These are phyloP conservation scores for Stromatinia cepivora DNA, from an alignment of 2,329 filamentous ascomycete species.

Conservation along the genomic window DNA sequence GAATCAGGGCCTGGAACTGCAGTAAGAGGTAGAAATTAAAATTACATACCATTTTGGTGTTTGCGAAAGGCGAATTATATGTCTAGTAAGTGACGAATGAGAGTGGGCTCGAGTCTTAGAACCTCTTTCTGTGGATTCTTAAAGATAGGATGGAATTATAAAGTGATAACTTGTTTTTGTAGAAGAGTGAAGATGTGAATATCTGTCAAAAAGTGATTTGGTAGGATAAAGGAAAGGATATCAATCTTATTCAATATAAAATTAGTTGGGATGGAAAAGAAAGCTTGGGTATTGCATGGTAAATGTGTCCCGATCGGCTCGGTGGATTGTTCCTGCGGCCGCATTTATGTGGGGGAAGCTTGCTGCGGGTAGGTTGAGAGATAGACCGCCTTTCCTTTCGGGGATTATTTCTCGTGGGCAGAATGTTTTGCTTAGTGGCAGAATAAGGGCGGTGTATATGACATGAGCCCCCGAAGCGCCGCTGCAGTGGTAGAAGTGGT, in stretches of 20 bases:
- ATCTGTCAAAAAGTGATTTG: constrained; percentile 4
- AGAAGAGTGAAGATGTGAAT: neutral
- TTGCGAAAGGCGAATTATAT: neutral
- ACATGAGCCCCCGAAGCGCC: too few relatives aligned
- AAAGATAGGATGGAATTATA: neutral
- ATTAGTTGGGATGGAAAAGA: neutral
- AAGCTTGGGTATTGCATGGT: neutral
- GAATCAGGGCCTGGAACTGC: neutral
- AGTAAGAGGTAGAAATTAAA: neutral
- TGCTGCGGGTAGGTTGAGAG: neutral
- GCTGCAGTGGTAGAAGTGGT: too few relatives aligned
- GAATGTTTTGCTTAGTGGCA: too few relatives aligned
- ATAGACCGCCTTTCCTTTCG: too few relatives aligned
- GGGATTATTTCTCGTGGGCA: too few relatives aligned
- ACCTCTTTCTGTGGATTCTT: neutral
- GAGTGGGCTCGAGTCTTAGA: neutral
- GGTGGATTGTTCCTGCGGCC: neutral
- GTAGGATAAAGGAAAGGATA: neutral
- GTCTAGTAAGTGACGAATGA: neutral
- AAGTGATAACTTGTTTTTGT: neutral
- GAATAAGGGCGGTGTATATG: too few relatives aligned
- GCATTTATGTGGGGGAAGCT: constrained; percentile 10
- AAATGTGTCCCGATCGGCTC: constrained; percentile 20
- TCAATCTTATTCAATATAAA: constrained; percentile 12
- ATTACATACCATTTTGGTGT: constrained; percentile 9